Evolutionary conservation across 164 flowering plant genomes (phyloP), one percentile per base, ranked within the genome.

Genomic region (Protea cynaroides): DNA sequence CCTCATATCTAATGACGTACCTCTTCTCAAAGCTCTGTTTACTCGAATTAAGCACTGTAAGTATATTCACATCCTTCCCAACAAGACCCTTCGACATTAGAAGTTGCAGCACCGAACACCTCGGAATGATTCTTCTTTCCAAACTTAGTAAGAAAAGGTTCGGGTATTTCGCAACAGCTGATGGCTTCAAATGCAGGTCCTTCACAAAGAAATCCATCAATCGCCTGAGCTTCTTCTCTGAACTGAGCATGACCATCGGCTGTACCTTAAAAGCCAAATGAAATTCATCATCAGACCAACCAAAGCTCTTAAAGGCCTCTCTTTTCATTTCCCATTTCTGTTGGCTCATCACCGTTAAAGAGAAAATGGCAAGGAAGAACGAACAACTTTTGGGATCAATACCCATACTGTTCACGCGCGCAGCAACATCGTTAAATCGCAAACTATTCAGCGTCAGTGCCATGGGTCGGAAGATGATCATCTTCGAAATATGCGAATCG

Each of bases 251-350:
- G 23, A 40, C 25, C n/a, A n/a, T 38, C 8, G 73, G 52, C 0
- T 49, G 52, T 49, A 49, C 17, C 17, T 18, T 49, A 18, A 49
- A 49, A 1, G 52, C 52, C 18, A 15, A 15, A 18, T 15, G 52
- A 49, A 49, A 15, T 15, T 47, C 52, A 10, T 47, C 52, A 15
- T 65, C 59, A 7, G 65, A 64, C 65, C 64, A 70, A 44, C 73
- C 73, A 61, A 52, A 70, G 59, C 56, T 64, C 15, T 40, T 64
- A 40, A 57, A 70, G 3, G 34, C 5, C 25, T 70, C 54, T n/a
- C 17, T n/a, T 36, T 64, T 64, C 59, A 15, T 25, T 1, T 64
- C 40, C 59, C 58, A 54, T 21, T 8, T 53, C 25, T 22, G 19
- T 21, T 36, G 22, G 7, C 23, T 43, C 53, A 51, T 50, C 22